phyloP scores from a whole-genome alignment of 768 basidiomycete species.

The Flagelloscypha sp. region DNA sequence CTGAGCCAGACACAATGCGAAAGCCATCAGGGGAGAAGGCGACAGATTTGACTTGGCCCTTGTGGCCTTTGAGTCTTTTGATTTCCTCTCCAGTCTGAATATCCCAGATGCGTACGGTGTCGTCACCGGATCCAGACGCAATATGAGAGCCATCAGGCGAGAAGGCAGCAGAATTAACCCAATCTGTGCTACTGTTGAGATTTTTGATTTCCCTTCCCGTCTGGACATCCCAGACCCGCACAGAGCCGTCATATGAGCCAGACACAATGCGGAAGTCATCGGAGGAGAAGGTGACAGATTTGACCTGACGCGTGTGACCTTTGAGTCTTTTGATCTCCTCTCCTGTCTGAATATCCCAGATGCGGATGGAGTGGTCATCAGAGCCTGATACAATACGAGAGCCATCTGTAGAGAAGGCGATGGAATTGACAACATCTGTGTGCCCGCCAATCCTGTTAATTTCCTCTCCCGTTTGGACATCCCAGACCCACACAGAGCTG shows the following conservation, averaged over 20 bases:
- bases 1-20: constrained; percentile 14
- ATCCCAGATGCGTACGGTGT: constrained; percentile 14
- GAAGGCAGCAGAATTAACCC: constrained; percentile 9
- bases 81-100: background rate
- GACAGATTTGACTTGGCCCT: constrained; percentile 5
- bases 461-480: too few relatives aligned
- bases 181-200: constrained; percentile 8
- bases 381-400: constrained; percentile 7
- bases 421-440: background rate
- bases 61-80: constrained; percentile 6
- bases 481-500: too few relatives aligned
- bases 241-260: constrained; percentile 6
- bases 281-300: constrained; percentile 7
- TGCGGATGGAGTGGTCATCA: constrained; percentile 6
- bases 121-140: constrained; percentile 14
- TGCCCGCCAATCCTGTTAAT: constrained; percentile 5
- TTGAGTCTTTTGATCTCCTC: background rate
- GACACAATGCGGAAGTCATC: constrained; percentile 9
- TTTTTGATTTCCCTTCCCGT: constrained; percentile 2
- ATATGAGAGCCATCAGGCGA: constrained; percentile 14
- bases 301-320: background rate
- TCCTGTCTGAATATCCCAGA: constrained; percentile 9
- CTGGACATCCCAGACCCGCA: constrained; percentile 8
- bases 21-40: constrained; percentile 14
- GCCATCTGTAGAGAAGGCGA: constrained; percentile 9